Conservation (phyloP, 495 filamentous ascomycete genomes). For the Hyaloscypha variabilis region DNA sequence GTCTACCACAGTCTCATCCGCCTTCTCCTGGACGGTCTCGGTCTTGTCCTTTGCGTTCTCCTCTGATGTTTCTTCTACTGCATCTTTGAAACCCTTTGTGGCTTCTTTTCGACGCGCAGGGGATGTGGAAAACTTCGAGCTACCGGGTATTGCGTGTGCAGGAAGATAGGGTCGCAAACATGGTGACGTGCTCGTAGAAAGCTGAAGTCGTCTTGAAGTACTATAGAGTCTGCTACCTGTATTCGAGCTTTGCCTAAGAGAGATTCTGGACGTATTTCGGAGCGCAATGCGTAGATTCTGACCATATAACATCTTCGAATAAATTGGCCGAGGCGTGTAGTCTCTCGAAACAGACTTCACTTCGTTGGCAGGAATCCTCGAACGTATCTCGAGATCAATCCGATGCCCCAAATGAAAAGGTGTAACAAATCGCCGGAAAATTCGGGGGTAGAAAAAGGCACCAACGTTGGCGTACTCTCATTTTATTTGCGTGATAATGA, state of each 20-base stretch:
- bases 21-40: conserved; percentile 48
- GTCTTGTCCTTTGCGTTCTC: conserved; percentile 51
- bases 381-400: not conserved
- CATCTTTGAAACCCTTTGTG: conserved; percentile 35
- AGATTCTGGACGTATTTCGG: conserved; percentile 29
- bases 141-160: conserved; percentile 6
- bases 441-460: not conserved
- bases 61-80: conserved; percentile 45
- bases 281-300: conserved; percentile 49
- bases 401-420: not conserved
- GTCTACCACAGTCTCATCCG: conserved; percentile 40
- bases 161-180: conserved; percentile 19
- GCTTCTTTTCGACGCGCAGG: conserved; percentile 30
- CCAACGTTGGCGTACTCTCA: not conserved
- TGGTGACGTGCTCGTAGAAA: conserved; percentile 11
- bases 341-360: not conserved
- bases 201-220: conserved; percentile 14
- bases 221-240: conserved; percentile 26
- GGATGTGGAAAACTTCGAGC: conserved; percentile 30
- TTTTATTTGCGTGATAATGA: not conserved
- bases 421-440: not conserved
- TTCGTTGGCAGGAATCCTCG: conserved; percentile 11
- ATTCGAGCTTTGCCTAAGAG: conserved; percentile 18
- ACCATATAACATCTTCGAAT: conserved; percentile 48
- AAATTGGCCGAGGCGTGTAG: not conserved